Evolutionary conservation across 306 rosid genomes (phyloP).

Genomic region (Erythrophleum fordii): DNA sequence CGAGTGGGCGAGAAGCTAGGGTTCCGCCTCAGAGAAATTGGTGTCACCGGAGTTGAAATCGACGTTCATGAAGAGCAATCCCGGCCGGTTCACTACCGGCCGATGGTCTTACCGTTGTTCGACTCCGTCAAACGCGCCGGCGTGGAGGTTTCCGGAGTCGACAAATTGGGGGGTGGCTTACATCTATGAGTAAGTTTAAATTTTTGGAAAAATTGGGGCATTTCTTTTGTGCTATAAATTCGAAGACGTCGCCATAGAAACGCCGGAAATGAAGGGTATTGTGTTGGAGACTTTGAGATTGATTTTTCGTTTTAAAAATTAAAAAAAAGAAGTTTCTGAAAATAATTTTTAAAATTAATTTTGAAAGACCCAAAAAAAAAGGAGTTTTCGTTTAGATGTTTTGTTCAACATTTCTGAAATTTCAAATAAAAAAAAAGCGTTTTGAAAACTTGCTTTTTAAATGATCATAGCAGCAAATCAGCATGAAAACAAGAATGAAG

Average conservation of each 20-base stretch:
- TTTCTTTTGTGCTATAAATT: not conserved
- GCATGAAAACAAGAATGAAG: too few relatives aligned
- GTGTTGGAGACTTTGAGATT: too few relatives aligned
- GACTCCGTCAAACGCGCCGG: slow-evolving; percentile 49
- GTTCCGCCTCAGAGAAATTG: slow-evolving; percentile 49
- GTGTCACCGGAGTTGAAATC: slow-evolving; percentile 45
- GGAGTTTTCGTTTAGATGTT: not conserved
- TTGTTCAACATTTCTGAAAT: not conserved
- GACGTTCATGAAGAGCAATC: slow-evolving; percentile 43
- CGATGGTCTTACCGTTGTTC: slow-evolving; percentile 45
- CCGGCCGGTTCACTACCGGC: slow-evolving; percentile 42
- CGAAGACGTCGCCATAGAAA: not conserved
- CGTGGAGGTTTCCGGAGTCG: slow-evolving; percentile 39
- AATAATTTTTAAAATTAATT: not conserved
- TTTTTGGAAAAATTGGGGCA: not conserved
- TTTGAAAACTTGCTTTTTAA: not conserved
- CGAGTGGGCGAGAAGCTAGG: slow-evolving; percentile 58
- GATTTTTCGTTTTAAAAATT: not conserved
- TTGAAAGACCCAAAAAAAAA: not conserved
- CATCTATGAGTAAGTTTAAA: not conserved
- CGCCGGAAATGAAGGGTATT: too few relatives aligned
- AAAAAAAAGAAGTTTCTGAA: not conserved
- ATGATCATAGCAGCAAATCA: not conserved
- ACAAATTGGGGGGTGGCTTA: slow-evolving; percentile 11
- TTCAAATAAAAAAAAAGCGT: not conserved